Base-by-base conservation (phyloP, 208 protist genomes). In the Wallacemonas rigidus region DNA sequence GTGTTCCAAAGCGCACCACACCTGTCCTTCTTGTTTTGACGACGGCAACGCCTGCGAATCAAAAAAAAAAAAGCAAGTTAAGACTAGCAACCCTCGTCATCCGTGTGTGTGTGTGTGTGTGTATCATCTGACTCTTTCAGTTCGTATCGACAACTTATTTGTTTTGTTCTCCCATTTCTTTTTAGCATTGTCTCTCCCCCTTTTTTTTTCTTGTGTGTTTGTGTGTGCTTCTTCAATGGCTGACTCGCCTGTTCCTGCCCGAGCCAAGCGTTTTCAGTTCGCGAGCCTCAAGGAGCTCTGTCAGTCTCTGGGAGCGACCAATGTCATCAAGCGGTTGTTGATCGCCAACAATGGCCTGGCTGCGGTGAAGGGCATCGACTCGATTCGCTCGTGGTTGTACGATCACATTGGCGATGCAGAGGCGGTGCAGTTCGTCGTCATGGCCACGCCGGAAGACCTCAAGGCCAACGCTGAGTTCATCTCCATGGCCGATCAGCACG, bases 341-440 rank as follows among this genome's bases (percentile, higher is more conserved):
- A 95, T 99, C 40, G 98, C 98, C 12, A 99, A 99, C 83, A 99
- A 99, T 83, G 98, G 98, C 67, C 98, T 99, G 47, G 98, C 98
- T 11, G 98, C 98, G 0, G 97, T 99, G 6, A 99, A 99, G 81
- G 95, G 90, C 41, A 99, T 99, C 61, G 94, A 98, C 62, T 99
- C 97, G 9, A 98, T 99, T 44, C 90, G 97, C 65, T 89, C 92
- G 53, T 99, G 98, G 97, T 76, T 95, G 26, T 99, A 99, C 82
- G 86, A 98, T 57, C 91, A 90, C 50, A 98, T 98, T 79, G 97
- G 98, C 8, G 88, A 99, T 79, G 88, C 97, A 36, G 79, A 95
- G 35, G 86, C 87, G 3, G 94, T 99, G 36, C 79, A 99, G 78
- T 99, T 99, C 74, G 87, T 98, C 11, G 98, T 95, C 15, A 99